phyloP scores from a whole-genome alignment of 1,284 basidiomycete genomes.

The Bjerkandera adusta region DNA sequence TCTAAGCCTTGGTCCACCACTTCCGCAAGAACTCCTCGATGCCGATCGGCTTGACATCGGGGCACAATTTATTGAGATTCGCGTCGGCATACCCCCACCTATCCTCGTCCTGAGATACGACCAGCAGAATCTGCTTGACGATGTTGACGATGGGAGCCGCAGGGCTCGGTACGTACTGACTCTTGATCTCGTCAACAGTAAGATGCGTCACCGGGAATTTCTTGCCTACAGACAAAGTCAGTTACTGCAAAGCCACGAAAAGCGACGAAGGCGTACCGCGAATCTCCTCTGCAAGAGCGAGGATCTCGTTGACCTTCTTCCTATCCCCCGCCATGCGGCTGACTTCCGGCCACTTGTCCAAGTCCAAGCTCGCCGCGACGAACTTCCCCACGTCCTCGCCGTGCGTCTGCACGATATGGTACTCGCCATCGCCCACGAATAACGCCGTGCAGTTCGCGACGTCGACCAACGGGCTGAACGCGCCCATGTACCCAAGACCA shows the following conservation, averaged over 20 bases:
- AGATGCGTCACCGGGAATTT: slow-evolving; percentile 6
- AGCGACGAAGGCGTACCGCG: neutral
- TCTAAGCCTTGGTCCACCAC: too few species aligned
- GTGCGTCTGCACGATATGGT: slow-evolving; percentile 1
- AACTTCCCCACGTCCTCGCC: slow-evolving; percentile 11
- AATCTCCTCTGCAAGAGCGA: neutral
- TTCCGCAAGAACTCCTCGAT: slow-evolving; percentile 2
- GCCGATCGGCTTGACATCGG: neutral
- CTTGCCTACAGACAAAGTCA: neutral
- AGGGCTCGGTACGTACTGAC: too few species aligned
- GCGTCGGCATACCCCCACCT: too few species aligned
- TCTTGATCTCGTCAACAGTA: slow-evolving; percentile 1
- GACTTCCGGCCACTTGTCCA: slow-evolving; percentile 8
- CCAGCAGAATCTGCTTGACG: too few species aligned
- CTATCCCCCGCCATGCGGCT: slow-evolving; percentile 8
- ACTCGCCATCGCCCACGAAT: slow-evolving; percentile 7
- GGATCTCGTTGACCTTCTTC: slow-evolving; percentile 6
- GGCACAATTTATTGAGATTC: slow-evolving; percentile 1
- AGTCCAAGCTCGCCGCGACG: slow-evolving; percentile 9
- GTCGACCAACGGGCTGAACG: neutral
- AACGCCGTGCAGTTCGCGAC: slow-evolving; percentile 3
- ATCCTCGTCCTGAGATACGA: too few species aligned
- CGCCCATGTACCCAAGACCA: slow-evolving; percentile 4
- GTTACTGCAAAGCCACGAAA: too few species aligned
- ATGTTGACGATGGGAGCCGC: too few species aligned